Evolutionary conservation across 208 protist species (phyloP), one percentile per base, ranked within the genome.

Genomic region (Wallacemonas sp.): DNA sequence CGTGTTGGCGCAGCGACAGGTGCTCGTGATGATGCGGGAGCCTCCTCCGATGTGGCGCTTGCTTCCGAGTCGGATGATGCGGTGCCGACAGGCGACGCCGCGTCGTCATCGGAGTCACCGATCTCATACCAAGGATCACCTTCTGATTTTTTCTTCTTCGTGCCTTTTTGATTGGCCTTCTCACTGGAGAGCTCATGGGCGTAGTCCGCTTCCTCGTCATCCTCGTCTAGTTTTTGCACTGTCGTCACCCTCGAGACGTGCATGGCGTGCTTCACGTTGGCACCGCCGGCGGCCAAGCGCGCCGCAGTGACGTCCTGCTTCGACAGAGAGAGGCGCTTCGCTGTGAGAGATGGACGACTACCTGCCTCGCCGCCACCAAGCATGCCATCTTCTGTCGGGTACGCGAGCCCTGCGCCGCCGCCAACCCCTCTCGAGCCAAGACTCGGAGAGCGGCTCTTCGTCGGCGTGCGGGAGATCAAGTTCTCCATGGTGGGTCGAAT

Each of bases 161-260:
- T n/a, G 8, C 4, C 15, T 31, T 39, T 58, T 0, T 38, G 19
- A 6, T 39, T 1, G 12, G 15, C 27, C 15, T 38, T 22, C 38
- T 42, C 21, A 56, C 15, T 14, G 41, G 61, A 66, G 4, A 69
- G 39, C 41, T 53, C 49, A 24, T 51, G 27, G 0, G 44, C 8
- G 24, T 58, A 60, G 46, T 64, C 12, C 2, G 24, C 69, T 27
- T 49, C 11, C 24, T 45, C 6, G 39, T 68, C 42, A 21, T 70
- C 59, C 19, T 62, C 55, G 24, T 61, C 54, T 14, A 75, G 17
- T n/a, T 58, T 31, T 27, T 46, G 38, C 33, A 75, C 69, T 12
- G 59, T 62, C 15, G 69, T 75, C 14, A 75, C 34, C 42, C 68
- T 75, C 4, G 69, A 68, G 0, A 64, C 54, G 45, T 75, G 69